Evolutionary conservation across 495 filamentous ascomycete species (phyloP), one percentile per base, ranked within the genome.

Genomic region (Poronia punctata): DNA sequence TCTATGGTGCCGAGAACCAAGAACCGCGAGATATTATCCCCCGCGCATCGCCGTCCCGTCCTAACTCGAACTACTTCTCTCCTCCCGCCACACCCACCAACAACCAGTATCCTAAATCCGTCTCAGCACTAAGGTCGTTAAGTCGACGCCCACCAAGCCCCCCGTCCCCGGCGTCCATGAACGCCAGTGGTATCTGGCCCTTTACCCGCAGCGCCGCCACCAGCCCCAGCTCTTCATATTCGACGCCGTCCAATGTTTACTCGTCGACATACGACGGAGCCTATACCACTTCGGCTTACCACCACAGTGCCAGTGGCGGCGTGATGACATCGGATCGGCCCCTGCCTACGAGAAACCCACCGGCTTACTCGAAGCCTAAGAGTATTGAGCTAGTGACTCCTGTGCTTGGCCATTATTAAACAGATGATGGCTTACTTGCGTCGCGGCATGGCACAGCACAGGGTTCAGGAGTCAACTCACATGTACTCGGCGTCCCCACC

Each of bases 331-430:
- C 60, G 11, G 67, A 70, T 25, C 61, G 69, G 10, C 69, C 69
- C 7, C 50, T 72, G 15, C 69, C 69, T 0, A 48, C 53, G 11
- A 64, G 68, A 30, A 57, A 58, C 29, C 67, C 69, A 1, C 56
- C 60, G 5, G 50, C 55, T 25, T 67, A 71, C 55, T 68, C 67
- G 37, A 58, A 68, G 26, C 67, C 69, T 3, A 72, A 71, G 54
- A 69, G 65, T 50, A 69, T 72, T 48, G 67, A 71, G 50, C 56
- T 72, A 18, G 65, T 72, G 21, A 71, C 67, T 20, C 69, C 69
- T 22, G 65, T 72, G 57, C 40, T 69, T 38, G 64, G 64, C 18
- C 61, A 65, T 40, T 71, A 57, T 54, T 34, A 24, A n/a, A n/a
- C n/a, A n/a, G 44, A 20, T 11, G 10, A 18, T 36, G 22, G 8